Conservation (phyloP, 495 filamentous ascomycete species). For the Pseudotulostoma volvatum region DNA sequence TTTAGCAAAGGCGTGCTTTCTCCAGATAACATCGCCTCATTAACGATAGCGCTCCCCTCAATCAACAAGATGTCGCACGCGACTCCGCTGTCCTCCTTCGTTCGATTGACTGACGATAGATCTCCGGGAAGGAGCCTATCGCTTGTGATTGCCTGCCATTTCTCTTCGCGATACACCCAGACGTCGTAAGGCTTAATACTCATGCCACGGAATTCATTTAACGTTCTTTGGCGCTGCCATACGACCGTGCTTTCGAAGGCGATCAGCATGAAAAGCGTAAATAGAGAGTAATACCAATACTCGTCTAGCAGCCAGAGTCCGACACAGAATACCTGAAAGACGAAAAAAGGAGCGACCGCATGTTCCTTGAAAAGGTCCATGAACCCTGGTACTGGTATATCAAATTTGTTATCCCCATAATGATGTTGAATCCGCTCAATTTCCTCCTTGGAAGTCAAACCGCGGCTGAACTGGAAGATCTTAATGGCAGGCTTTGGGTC, state of each 20-base stretch:
- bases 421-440: slow-evolving; percentile 67
- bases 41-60: slow-evolving; percentile 92
- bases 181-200: slow-evolving; percentile 96
- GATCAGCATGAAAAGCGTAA: slow-evolving; percentile 96
- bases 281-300: slow-evolving; percentile 99
- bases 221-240: slow-evolving; percentile 94
- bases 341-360: slow-evolving; percentile 96
- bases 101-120: slow-evolving; percentile 81
- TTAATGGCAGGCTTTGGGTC: slow-evolving; percentile 63
- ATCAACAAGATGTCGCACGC: slow-evolving; percentile 94
- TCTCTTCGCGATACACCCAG: slow-evolving; percentile 69
- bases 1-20: slow-evolving; percentile 95
- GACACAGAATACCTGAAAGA: slow-evolving; percentile 98
- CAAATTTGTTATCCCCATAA: slow-evolving; percentile 93
- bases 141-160: slow-evolving; percentile 80
- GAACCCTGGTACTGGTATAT: slow-evolving; percentile 93
- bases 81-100: slow-evolving; percentile 92
- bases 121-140: slow-evolving; percentile 95
- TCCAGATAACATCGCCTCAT: slow-evolving; percentile 97
- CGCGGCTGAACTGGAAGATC: slow-evolving; percentile 61
- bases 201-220: slow-evolving; percentile 97
- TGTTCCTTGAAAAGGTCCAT: slow-evolving; percentile 95
- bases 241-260: slow-evolving; percentile 97
- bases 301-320: slow-evolving; percentile 98
- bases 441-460: slow-evolving; percentile 53